A percentile compares a stretch with the other conserved stretches of the same genome.
Evolutionary conservation across 805 yeast genomes (phyloP).

Genomic region (Yarrowia porcina): DNA sequence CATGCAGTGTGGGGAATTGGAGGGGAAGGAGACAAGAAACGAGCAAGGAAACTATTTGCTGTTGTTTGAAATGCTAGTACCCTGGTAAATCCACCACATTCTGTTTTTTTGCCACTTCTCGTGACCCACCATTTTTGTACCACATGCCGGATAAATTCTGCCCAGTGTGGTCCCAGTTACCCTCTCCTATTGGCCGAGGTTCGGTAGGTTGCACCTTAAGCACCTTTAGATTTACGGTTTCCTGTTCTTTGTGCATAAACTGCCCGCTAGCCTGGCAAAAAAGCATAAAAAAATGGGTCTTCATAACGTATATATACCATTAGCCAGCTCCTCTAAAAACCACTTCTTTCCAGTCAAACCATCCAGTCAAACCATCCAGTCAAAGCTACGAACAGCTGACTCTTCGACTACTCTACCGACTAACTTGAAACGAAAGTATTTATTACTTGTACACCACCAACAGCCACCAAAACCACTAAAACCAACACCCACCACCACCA

Average conservation of each 20-base stretch:
- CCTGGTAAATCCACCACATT: neutral
- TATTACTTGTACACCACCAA: no score
- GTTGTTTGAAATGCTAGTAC: no score
- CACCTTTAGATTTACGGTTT: neutral
- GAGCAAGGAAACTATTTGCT: no score
- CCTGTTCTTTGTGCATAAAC: neutral
- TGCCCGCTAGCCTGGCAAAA: neutral
- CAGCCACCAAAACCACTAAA: no score
- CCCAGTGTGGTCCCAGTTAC: constrained; percentile 9
- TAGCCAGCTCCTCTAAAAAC: no score
- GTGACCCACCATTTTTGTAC: no score
- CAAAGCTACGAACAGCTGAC: constrained; percentile 21
- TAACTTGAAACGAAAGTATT: no score
- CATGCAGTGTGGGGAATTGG: constrained; percentile 18
- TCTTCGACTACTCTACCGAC: no score
- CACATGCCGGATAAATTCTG: constrained; percentile 11
- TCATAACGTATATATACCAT: neutral
- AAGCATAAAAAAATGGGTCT: neutral
- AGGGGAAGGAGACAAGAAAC: neutral
- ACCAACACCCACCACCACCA: neutral
- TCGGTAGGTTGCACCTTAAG: constrained; percentile 24
- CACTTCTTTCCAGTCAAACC: no score
- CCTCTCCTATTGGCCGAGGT: constrained; percentile 25
- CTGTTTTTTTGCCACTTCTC: no score
- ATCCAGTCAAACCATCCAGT: neutral